Base-by-base conservation (phyloP, 257 asterid genomes). In the Solanum chilense region DNA sequence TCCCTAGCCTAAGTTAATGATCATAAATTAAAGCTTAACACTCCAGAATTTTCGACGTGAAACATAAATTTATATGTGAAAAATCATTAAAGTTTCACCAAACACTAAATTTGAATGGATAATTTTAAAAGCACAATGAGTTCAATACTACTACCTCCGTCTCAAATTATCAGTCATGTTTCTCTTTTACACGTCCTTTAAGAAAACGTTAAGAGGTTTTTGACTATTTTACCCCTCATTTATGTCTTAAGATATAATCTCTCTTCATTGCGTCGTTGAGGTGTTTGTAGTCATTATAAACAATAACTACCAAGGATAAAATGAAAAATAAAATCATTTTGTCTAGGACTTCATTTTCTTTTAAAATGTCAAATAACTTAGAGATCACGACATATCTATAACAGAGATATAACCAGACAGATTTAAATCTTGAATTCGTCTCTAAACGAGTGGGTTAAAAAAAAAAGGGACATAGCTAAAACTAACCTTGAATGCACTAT, bases 401-500 rank as follows among this genome's bases (percentile, higher is more conserved):
- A 66, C 3, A 12, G 4, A 66, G 10, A 66, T 66, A 20, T 25
- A 66, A 25, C 18, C 35, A 25, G 2, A 5, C 73, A 66, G 2
- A 31, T 12, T 66, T 12, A 66, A 66, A 66, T 66, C 37, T 25
- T 66, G 73, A 66, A 12, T 66, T 66, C 73, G 20, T 4, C 20
- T 66, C 20, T 5, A 25, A 25, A 66, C 5, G 4, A 25, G 35
- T 66, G 18, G 10, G 5, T 25, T 5, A 12, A 68, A 68, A 25
- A 25, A 9, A 11, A 39, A 21, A 0, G 20, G 18, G 31, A 74
- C 12, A 31, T 31, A 52, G 60, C 23, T 52, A 77, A 39, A 18
- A 8, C 86, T 75, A 21, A 88, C 90, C 88, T 88, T 88, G 83
- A 85, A 69, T 47, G 88, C 88, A 49, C 15, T 31, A 18, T 88